Evolutionary conservation across 2,329 filamentous ascomycete genomes (phyloP).

Genomic region (Trichoderma sp.): DNA sequence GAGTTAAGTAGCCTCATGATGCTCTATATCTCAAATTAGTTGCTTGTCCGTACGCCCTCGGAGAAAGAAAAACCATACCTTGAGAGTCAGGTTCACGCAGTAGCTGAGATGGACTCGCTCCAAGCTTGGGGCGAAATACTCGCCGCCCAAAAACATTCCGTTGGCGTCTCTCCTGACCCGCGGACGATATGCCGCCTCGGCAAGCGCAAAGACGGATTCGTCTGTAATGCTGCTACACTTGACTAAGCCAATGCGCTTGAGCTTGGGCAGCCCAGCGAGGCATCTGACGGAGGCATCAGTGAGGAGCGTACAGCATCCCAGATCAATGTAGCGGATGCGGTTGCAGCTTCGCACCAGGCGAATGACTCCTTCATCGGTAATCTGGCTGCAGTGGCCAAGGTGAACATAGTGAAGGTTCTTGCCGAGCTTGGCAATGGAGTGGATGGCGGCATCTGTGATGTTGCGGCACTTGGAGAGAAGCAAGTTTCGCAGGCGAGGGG

Average conservation of each 20-base stretch:
- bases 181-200: slow-evolving; percentile 61
- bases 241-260: slow-evolving; percentile 91
- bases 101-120: slow-evolving; percentile 97
- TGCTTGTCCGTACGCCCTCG: background rate
- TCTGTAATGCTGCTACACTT: slow-evolving; percentile 93
- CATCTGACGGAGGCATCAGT: slow-evolving; percentile 85
- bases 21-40: slow-evolving; percentile 54
- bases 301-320: slow-evolving; percentile 88
- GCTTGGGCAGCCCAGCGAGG: slow-evolving; percentile 81
- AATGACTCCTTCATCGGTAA: slow-evolving; percentile 86
- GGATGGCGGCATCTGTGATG: slow-evolving; percentile 84
- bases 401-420: slow-evolving; percentile 98
- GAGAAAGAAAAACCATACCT: slow-evolving; percentile 50
- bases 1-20: slow-evolving; percentile 86
- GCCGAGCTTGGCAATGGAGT: slow-evolving; percentile 81
- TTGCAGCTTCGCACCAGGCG: slow-evolving; percentile 83
- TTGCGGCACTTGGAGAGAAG: slow-evolving; percentile 92
- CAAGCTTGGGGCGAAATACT: slow-evolving; percentile 62
- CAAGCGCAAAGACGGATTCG: slow-evolving; percentile 79
- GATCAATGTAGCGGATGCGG: slow-evolving; percentile 92
- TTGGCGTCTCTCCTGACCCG: slow-evolving; percentile 48
- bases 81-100: slow-evolving; percentile 78
- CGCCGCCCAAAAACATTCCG: slow-evolving; percentile 48
- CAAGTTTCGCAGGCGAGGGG: slow-evolving; percentile 85
- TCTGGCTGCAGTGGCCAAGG: slow-evolving; percentile 85